Evolutionary conservation across 1,284 basidiomycete species (phyloP), one percentile per base, ranked within the genome.

Genomic region (Ganoderma leucocontextum): DNA sequence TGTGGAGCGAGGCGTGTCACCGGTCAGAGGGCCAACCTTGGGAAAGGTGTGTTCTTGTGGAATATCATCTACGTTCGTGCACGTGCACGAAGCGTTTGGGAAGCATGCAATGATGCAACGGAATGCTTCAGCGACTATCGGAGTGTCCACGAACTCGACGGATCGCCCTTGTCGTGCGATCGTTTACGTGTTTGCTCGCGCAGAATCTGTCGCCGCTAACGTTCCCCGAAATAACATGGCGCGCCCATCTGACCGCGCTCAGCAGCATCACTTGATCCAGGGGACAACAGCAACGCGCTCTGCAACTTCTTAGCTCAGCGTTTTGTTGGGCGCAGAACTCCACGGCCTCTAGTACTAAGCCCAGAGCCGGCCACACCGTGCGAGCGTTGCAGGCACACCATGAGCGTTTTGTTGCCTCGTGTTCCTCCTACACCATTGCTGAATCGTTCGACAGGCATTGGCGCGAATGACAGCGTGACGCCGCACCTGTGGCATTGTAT

Each of bases 1-100:
- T 53, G 62, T 60, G 60, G 47, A 15, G 53, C 62, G 68, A 33
- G 68, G 47, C 66, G 64, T 72, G 70, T 66, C 66, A 66, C 36
- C 17, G 66, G 70, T 72, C 70, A 72, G 70, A 67, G 63, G 70
- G 65, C 63, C 39, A 29, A 13, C 47, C 44, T 58, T 69, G 63
- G 60, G 65, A 63, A 62, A 49, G 22, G 41, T 17, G 42, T 59
- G 55, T 33, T 35, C 33, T 9, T 41, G 52, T 33, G 42, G 39
- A 38, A 53, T 39, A 53, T 62, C 53, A 62, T 62, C 65, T 66
- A 52, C 42, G 38, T 53, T 57, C 13, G 60, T 52, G 42, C 66
- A 55, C 66, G 66, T 61, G 66, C 62, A 38, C 8, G 52, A 55
- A 29, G 38, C 44, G 38, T 17, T 17, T 29, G 42, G 65, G 60